Percentiles rank a stretch among this genome's conserved stretches.
Evolutionary conservation across 352 stramenopile genomes (phyloP).

Genomic region (Saprolegnia diclina): DNA sequence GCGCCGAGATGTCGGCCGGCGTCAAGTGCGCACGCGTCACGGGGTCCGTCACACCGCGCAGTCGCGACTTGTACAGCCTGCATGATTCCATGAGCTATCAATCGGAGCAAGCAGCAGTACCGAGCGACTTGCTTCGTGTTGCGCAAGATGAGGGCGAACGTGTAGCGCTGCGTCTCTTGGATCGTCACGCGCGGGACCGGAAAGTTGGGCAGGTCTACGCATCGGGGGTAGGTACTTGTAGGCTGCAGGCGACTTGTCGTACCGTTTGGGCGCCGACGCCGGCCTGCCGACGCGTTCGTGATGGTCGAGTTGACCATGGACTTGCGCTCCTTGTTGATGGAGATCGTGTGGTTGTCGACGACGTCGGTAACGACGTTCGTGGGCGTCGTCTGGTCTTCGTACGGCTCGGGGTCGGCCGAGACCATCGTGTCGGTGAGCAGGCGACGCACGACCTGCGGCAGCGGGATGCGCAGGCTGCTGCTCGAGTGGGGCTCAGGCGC

Average conservation of each 20-base stretch:
- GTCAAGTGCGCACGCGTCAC: constrained; percentile 4
- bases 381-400: constrained; percentile 16
- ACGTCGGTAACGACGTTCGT: constrained; percentile 25
- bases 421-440: constrained; percentile 12
- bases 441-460: constrained; percentile 2
- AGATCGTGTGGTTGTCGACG: constrained; percentile 9
- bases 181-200: constrained; percentile 30
- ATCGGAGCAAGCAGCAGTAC: background rate
- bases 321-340: constrained; percentile 24
- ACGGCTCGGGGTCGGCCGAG: background rate
- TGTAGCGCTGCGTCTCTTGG: constrained; percentile 85
- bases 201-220: constrained; percentile 19
- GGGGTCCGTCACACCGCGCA: constrained; percentile 11
- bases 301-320: constrained; percentile 15
- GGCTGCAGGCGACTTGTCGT: background rate
- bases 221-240: background rate
- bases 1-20: constrained; percentile 47
- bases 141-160: constrained; percentile 77
- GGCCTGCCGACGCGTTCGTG: background rate
- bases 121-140: constrained; percentile 63
- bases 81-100: background rate
- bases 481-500: background rate
- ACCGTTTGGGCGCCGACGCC: background rate
- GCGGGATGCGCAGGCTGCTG: background rate
- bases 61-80: constrained; percentile 18